Evolutionary conservation across 176 grass and related monocot genomes (phyloP), one percentile per base, ranked within the genome.

Genomic region (Guadua angustifolia): DNA sequence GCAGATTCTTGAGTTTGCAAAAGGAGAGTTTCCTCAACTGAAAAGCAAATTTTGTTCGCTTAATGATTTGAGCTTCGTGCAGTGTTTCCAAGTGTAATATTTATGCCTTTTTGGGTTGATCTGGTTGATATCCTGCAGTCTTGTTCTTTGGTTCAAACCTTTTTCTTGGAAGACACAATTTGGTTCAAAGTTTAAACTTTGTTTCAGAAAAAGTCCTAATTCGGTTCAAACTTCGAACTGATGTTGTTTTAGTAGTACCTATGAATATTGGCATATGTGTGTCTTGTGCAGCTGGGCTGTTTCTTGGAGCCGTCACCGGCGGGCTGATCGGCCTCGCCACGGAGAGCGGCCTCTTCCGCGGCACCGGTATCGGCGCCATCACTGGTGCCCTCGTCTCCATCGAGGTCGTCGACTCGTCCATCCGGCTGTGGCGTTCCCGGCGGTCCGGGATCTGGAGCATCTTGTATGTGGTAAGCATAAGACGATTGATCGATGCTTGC

Each of bases 371-470:
- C 75, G 94, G 94, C 12, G 94, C 94, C 35, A 90, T 96, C 71
- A 91, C 94, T 17, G 94, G 94, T 8, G 94, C 91, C 10, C 89
- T 96, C n/a, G 91, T 96, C 71, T 92, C 94, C 69, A 93, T 96
- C 86, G 94, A 96, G 91, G 94, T 96, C 71, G 94, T 96, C 25
- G 94, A 96, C 64, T 88, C 88, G 44, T 93, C 91, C 51, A 87
- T 96, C 69, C 73, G 91, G 18, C 87, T 96, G 10, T 96, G 94
- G 94, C 94, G 87, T 21, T 33, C 84, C 17, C 85, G 89, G 32
- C 83, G 84, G 10, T 93, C 91, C 13, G 94, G 94, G 75, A 93
- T 93, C 89, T 91, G 88, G 88, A 96, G 90, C 82, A 93, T 96
- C 87, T 35, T 93, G 36, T 96, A 96, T 71, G 94, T 96, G 88